Conservation (phyloP, 139 green algal species). For the Raphidocelis subcapitata region DNA sequence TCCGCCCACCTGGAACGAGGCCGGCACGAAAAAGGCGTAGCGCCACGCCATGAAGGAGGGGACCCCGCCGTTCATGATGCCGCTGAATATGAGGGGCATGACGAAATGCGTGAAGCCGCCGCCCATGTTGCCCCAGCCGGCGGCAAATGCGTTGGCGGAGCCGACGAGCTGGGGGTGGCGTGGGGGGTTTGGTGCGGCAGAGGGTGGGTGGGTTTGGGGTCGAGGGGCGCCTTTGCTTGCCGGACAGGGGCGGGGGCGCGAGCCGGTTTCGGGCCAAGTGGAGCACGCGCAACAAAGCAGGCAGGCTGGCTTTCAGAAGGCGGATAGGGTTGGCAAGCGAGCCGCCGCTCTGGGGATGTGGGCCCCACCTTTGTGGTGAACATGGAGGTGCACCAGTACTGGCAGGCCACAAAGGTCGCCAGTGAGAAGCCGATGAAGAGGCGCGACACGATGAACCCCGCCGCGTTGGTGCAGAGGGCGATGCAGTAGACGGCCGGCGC, state of each 20-base stretch:
- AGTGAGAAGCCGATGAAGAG: slow-evolving; percentile 79
- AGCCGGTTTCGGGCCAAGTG: no score
- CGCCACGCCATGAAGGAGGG: slow-evolving; percentile 80
- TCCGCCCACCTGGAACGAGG: slow-evolving; percentile 19
- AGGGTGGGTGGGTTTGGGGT: background rate
- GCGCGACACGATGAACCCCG: slow-evolving; percentile 71
- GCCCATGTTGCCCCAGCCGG: slow-evolving; percentile 85
- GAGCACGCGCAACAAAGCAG: no score
- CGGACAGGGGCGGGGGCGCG: no score
- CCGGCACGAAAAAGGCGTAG: slow-evolving; percentile 89
- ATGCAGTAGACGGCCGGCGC: slow-evolving; percentile 75
- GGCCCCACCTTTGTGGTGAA: slow-evolving; percentile 72
- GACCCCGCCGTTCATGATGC: slow-evolving; percentile 18
- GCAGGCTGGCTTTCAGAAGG: no score
- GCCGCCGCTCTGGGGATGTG: no score
- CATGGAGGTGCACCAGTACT: slow-evolving; percentile 82
- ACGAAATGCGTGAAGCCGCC: slow-evolving; percentile 89
- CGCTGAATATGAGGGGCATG: slow-evolving; percentile 88
- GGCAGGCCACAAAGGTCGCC: slow-evolving; percentile 87
- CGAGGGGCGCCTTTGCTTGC: no score
- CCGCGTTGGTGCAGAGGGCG: slow-evolving; percentile 51
- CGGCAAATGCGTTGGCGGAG: slow-evolving; percentile 85
- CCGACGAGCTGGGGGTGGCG: slow-evolving; percentile 88
- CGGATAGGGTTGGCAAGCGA: no score
- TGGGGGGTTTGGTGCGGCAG: slow-evolving; percentile 24